Evolutionary conservation across 768 basidiomycete genomes (phyloP).

Genomic region (Suillus luteus): DNA sequence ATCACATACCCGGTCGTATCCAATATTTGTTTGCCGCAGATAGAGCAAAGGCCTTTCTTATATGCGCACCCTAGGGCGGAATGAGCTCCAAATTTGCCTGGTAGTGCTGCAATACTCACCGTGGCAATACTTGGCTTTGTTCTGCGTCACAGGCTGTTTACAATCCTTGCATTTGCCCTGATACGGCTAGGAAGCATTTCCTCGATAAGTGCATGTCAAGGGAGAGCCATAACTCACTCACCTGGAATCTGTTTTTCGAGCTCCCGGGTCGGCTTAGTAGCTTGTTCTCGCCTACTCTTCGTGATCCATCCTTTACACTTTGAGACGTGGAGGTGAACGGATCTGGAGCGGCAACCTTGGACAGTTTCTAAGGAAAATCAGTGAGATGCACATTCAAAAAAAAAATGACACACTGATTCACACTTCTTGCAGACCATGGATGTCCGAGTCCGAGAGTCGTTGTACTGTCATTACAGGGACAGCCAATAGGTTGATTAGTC

Average conservation of each 20-base stretch:
- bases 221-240: conserved; percentile 32
- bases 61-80: conserved; percentile 72
- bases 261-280: conserved; percentile 68
- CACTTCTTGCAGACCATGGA: conserved; percentile 89
- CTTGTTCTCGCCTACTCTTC: conserved; percentile 87
- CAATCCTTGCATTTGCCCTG: conserved; percentile 87
- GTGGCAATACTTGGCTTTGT: conserved; percentile 88
- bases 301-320: conserved; percentile 77
- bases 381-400: conserved; percentile 13
- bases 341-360: conserved; percentile 87
- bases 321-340: conserved; percentile 75
- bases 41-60: conserved; percentile 83
- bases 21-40: conserved; percentile 85
- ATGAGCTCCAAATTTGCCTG: conserved; percentile 11
- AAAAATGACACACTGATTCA: conserved; percentile 54
- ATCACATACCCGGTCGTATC: conserved; percentile 84
- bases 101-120: conserved; percentile 46
- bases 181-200: conserved; percentile 61
- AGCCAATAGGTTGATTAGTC: not conserved
- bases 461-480: not conserved
- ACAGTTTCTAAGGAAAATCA: conserved; percentile 66
- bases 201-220: conserved; percentile 17
- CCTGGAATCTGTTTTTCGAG: conserved; percentile 79
- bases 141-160: conserved; percentile 82
- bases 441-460: conserved; percentile 7